A percentile compares a stretch with the other conserved stretches of the same genome.
These are phyloP conservation scores for Cyphellophora attinorum DNA, from an alignment of 2,329 filamentous ascomycete genomes.

Conservation along the genomic window DNA sequence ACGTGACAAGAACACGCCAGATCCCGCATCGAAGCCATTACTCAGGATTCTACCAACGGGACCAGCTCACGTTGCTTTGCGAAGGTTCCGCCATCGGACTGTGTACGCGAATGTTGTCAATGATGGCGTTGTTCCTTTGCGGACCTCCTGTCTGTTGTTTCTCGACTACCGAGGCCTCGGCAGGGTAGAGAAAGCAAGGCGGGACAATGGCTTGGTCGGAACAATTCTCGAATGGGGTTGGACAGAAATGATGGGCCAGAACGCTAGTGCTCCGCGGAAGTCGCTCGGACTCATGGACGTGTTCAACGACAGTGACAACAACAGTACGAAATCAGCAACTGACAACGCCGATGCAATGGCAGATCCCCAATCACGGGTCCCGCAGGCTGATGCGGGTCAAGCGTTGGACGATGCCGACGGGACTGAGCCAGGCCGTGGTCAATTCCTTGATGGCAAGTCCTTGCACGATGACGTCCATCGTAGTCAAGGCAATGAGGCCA, in stretches of 20 bases:
- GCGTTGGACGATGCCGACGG: constrained; percentile 13
- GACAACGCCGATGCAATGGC: not conserved
- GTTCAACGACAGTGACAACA: constrained; percentile 18
- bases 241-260: constrained; percentile 73
- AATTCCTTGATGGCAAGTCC: constrained; percentile 5
- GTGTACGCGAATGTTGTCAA: constrained; percentile 84
- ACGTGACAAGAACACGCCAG: constrained; percentile 60
- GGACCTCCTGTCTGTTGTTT: constrained; percentile 93
- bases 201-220: constrained; percentile 85
- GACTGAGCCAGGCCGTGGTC: constrained; percentile 5
- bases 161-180: constrained; percentile 92
- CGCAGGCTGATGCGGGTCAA: constrained; percentile 16
- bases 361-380: constrained; percentile 14
- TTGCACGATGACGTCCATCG: constrained; percentile 1
- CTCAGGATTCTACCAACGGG: constrained; percentile 69
- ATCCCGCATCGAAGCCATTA: constrained; percentile 68
- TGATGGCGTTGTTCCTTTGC: constrained; percentile 83
- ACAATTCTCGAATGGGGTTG: constrained; percentile 91
- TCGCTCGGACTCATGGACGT: constrained; percentile 20
- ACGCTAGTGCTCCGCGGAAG: constrained; percentile 46
- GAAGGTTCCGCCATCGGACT: constrained; percentile 64
- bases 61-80: constrained; percentile 74
- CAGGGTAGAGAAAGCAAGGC: constrained; percentile 83
- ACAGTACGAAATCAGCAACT: constrained; percentile 10
- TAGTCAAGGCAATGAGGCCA: not conserved